Evolutionary conservation across 768 basidiomycete species (phyloP).

Genomic region (Boletus speciosus): DNA sequence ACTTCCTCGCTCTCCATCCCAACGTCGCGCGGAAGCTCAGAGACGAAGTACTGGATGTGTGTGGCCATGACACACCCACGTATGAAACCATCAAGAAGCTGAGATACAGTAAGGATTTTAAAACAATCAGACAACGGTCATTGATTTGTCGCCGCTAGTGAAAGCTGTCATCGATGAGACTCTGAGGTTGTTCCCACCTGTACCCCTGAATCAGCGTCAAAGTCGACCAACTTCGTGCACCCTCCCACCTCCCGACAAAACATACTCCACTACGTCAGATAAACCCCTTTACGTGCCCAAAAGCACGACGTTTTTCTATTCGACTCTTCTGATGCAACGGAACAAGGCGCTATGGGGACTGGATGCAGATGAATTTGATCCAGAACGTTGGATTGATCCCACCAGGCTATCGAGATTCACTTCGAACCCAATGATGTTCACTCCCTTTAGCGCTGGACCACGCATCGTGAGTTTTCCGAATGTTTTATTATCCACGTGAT

Average conservation of each 20-base stretch:
- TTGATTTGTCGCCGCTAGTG: slow-evolving; percentile 38
- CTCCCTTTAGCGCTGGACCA: slow-evolving; percentile 73
- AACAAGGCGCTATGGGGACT: slow-evolving; percentile 67
- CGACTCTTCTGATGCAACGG: slow-evolving; percentile 63
- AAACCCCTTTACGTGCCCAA: slow-evolving; percentile 58
- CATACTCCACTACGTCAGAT: slow-evolving; percentile 36
- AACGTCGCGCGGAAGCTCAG: slow-evolving; percentile 51
- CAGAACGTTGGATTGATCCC: slow-evolving; percentile 72
- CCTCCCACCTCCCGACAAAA: slow-evolving; percentile 50
- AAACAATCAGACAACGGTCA: not conserved
- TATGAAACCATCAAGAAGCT: slow-evolving; percentile 56
- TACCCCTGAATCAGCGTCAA: slow-evolving; percentile 69
- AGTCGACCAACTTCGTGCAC: slow-evolving; percentile 46
- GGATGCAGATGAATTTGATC: slow-evolving; percentile 75
- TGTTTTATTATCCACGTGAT: not conserved
- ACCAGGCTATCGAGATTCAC: slow-evolving; percentile 47
- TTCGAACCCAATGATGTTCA: slow-evolving; percentile 64
- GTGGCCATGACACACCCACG: slow-evolving; percentile 49
- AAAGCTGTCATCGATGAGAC: slow-evolving; percentile 79
- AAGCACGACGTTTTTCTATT: slow-evolving; percentile 53
- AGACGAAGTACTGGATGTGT: slow-evolving; percentile 56
- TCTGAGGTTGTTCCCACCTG: slow-evolving; percentile 73
- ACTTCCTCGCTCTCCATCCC: slow-evolving; percentile 66
- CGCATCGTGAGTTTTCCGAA: slow-evolving; percentile 38
- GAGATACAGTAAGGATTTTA: slow-evolving; percentile 54